Base-by-base conservation (phyloP, 2,329 filamentous ascomycete species). In the Zymoseptoria brevis region DNA sequence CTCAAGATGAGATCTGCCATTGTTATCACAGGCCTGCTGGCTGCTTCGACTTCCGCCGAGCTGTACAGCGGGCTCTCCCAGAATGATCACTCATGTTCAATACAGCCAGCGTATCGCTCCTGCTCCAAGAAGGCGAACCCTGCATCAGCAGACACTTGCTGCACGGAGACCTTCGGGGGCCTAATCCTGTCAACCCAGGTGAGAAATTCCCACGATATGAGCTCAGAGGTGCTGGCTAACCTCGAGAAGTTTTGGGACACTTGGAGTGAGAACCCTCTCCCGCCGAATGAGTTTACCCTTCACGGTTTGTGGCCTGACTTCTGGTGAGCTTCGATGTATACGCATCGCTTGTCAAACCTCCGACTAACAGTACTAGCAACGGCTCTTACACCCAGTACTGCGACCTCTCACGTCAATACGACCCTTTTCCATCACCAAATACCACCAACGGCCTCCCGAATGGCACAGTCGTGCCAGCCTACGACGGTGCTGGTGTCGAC, bases 361-460 rank as follows among this genome's bases (percentile, higher is more conserved):
- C 13, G 9, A 9, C 57, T 57, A 26, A 62, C 52, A 4, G 9
- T 26, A 4, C n/a, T 24, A 66, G 66, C 64, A 75, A 78, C 73
- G 82, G 83, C 53, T 80, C 78, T 0, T 87, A 83, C 69, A 86
- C 83, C 0, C 84, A 87, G 62, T 88, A 87, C 72, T 88, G 85
- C 73, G 85, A 88, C 67, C 69, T 86, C 54, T 79, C 70, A 56
- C 81, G 85, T 0, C 85, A 88, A 71, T 87, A 85, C 64, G 85
- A 87, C 67, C 85, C 84, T 0, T 55, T 60, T 16, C 71, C 71
- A 19, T 79, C 77, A 0, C 84, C 85, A 24, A 87, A 86, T 72
- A 87, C 84, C 6, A 87, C 85, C 5, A 83, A 78, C 49, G 81
- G 81, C 45, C 78, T 76, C 3, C 72, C 79, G 1, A 77, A 76